Percentiles rank a stretch among this genome's conserved stretches.
phyloP scores from a whole-genome alignment of 208 protist species.

The Crithidia bombi region DNA sequence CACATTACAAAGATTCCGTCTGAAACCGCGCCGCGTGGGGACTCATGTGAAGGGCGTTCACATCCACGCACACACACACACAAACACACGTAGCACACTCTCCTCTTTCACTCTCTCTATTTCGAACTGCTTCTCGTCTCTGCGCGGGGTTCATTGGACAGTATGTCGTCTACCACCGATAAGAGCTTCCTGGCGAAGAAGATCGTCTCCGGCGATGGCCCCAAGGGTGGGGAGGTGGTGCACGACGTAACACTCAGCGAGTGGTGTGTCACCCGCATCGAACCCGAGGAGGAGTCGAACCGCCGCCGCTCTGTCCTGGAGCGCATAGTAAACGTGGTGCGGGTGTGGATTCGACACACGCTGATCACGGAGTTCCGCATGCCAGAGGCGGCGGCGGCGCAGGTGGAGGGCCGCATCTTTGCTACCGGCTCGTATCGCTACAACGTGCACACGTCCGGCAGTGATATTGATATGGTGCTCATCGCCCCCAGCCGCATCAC shows the following conservation, averaged over 20 bases:
- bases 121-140: too few species aligned
- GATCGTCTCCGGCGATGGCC: conserved; percentile 79
- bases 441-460: conserved; percentile 95
- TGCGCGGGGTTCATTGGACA: too few species aligned
- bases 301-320: conserved; percentile 81
- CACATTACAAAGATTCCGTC: too few species aligned
- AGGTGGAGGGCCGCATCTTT: conserved; percentile 95
- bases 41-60: too few species aligned
- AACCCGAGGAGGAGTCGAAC: conserved; percentile 90
- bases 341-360: conserved; percentile 84
- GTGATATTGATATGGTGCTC: conserved; percentile 98
- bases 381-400: conserved; percentile 76
- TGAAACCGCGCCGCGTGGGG: too few species aligned
- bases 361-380: conserved; percentile 93
- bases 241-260: conserved; percentile 72
- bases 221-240: conserved; percentile 69
- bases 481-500: conserved; percentile 94
- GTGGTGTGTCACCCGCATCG: conserved; percentile 82
- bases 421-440: conserved; percentile 98
- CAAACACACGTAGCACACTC: too few species aligned
- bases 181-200: conserved; percentile 81
- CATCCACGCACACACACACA: too few species aligned
- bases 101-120: too few species aligned
- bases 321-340: conserved; percentile 84
- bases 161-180: conserved; percentile 30